A percentile compares a stretch with the other conserved stretches of the same genome.
phyloP scores from a whole-genome alignment of 257 asterid species.

The Nicotiana attenuata region DNA sequence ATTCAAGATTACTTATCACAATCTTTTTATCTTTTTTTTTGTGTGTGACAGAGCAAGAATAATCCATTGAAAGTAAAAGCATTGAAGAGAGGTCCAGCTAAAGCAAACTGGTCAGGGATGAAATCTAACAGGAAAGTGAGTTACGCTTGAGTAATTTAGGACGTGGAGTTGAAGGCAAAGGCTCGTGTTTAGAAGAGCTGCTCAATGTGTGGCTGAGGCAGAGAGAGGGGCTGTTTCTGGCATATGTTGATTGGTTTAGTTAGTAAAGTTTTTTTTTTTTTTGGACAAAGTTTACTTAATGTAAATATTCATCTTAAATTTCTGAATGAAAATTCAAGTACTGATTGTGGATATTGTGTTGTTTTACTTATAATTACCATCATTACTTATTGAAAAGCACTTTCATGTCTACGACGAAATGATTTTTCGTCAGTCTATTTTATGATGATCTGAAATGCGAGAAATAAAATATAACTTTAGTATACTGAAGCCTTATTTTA shows the following conservation, averaged over 20 bases:
- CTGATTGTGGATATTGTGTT: neutral
- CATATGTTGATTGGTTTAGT: neutral
- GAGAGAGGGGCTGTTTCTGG: neutral
- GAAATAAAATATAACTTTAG: no score
- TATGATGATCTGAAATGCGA: no score
- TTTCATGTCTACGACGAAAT: no score
- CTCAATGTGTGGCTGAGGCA: neutral
- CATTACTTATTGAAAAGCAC: no score
- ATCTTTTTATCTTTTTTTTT: neutral
- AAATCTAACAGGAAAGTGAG: neutral
- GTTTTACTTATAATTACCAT: neutral
- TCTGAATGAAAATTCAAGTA: neutral
- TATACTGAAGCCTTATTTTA: no score
- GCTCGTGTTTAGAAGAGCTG: neutral
- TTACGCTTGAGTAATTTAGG: neutral
- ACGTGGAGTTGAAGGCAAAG: neutral
- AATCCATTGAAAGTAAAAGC: conserved; percentile 58
- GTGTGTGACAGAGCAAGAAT: conserved; percentile 45
- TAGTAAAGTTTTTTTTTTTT: neutral
- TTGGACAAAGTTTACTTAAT: neutral
- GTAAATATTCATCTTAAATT: conserved; percentile 4
- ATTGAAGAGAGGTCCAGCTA: conserved; percentile 36
- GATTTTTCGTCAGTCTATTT: no score
- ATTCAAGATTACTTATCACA: conserved; percentile 1
- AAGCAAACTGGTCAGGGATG: conserved; percentile 8